Base-by-base conservation (phyloP, 2,329 filamentous ascomycete species). In the Chrysosporium keratinophilum region DNA sequence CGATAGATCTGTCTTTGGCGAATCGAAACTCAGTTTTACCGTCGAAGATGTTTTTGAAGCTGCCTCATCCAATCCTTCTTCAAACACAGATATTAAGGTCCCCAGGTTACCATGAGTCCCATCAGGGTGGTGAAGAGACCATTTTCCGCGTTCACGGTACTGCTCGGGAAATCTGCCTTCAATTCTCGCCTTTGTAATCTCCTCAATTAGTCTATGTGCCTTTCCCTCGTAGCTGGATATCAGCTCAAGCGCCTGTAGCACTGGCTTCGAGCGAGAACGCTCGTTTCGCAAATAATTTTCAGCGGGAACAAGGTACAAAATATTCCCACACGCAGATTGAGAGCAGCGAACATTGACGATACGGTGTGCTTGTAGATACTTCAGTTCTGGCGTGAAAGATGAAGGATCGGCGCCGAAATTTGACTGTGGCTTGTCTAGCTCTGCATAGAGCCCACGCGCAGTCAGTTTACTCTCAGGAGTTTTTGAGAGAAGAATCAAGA, bases 151-250 rank as follows among this genome's bases (percentile, higher is more conserved):
- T 67, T 95, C 88, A 55, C 90, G 81, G 71, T 95, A 88, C n/a
- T 74, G 68, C 65, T 95, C 89, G 0, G 86, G 74, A 63, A 94
- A 95, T 10, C 90, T 81, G 5, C 83, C 85, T 69, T 96, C 91
- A 12, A 96, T 82, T 59, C 84, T 82, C 7, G 90, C 89, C 70
- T 91, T 94, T 46, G 83, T 81, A 11, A 96, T 77, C 59, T 97
- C 93, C 69, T 97, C 91, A 28, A 82, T 82, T 69, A 88, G 83
- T 57, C 84, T 87, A 15, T 76, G 74, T 1, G 85, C 87, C 66
- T 84, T 90, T 23, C 83, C 83, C 64, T 95, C 87, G 62, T 91
- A 91, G 6, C 79, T 72, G 50, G 88, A 87, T 49, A 84, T 80
- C 1, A 95, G 76, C 40, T 85, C 69, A 63, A 95, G 85, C 57